These are phyloP conservation scores for Coniferiporia sulphurascens DNA, from an alignment of 1,284 basidiomycete species.

Conservation along the genomic window DNA sequence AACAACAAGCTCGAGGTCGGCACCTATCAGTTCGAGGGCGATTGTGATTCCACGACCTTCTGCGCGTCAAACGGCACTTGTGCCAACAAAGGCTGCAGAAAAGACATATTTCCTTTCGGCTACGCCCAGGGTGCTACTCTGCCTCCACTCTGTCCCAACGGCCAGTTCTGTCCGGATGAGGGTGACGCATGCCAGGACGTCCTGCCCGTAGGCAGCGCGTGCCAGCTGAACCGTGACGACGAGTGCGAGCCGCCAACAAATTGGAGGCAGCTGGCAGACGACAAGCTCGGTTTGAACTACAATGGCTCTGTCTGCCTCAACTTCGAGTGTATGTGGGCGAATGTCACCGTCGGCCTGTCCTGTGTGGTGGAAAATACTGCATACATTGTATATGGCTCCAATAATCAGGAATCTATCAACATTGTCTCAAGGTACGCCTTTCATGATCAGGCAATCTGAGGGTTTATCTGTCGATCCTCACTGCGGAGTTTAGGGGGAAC, in stretches of 20 bases:
- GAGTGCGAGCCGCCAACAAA: slow-evolving; percentile 69
- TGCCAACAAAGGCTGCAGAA: slow-evolving; percentile 62
- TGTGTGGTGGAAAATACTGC: slow-evolving; percentile 76
- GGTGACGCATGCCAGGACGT: slow-evolving; percentile 63
- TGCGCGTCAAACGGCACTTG: slow-evolving; percentile 60
- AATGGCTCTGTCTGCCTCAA: slow-evolving; percentile 83
- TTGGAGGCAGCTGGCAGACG: slow-evolving; percentile 55
- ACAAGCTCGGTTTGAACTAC: slow-evolving; percentile 59
- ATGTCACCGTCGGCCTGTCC: slow-evolving; percentile 57
- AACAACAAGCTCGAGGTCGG: slow-evolving; percentile 67
- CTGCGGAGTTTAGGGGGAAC: slow-evolving; percentile 49
- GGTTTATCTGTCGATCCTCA: neutral
- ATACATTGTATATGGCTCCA: slow-evolving; percentile 62
- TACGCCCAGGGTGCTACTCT: slow-evolving; percentile 42
- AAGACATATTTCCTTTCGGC: slow-evolving; percentile 73
- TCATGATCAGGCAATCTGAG: neutral
- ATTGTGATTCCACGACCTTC: slow-evolving; percentile 69
- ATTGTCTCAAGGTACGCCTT: slow-evolving; percentile 68
- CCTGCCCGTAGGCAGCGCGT: slow-evolving; percentile 58
- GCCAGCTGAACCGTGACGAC: slow-evolving; percentile 87
- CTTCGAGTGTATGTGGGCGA: slow-evolving; percentile 56
- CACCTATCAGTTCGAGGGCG: slow-evolving; percentile 72
- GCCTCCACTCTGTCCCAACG: slow-evolving; percentile 57
- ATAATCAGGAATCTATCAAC: slow-evolving; percentile 56
- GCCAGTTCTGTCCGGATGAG: slow-evolving; percentile 83